These are phyloP conservation scores for Globisporangium lucens DNA, from an alignment of 352 stramenopile species.

Conservation along the genomic window DNA sequence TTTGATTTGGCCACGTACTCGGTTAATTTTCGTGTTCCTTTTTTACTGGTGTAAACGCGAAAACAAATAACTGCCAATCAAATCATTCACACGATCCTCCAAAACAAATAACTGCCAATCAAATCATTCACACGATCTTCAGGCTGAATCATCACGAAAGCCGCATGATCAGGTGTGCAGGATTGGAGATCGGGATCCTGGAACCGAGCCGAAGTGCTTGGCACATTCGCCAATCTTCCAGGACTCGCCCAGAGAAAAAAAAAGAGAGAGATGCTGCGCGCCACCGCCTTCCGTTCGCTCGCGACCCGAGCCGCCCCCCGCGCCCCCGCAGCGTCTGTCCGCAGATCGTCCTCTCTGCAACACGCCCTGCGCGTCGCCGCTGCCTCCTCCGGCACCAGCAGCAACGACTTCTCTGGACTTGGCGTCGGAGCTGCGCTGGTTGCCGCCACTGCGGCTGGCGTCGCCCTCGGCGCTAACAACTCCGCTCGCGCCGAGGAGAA, in stretches of 20 bases:
- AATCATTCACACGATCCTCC: neutral
- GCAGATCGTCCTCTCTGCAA: constrained; percentile 5
- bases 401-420: constrained; percentile 1
- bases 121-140: neutral
- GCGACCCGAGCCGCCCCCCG: neutral
- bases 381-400: neutral
- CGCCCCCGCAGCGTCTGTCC: neutral
- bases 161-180: too few relatives aligned
- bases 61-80: neutral
- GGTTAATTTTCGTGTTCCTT: constrained; percentile 3
- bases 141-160: too few relatives aligned
- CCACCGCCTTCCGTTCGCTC: constrained; percentile 15
- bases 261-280: constrained; percentile 12
- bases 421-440: constrained; percentile 11
- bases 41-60: neutral
- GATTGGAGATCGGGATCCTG: neutral
- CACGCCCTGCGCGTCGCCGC: neutral
- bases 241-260: neutral
- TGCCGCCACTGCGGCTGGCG: constrained; percentile 20
- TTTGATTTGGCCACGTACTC: neutral
- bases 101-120: neutral
- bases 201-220: neutral
- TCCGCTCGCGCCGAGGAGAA: constrained; percentile 19
- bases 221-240: constrained; percentile 2
- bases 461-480: constrained; percentile 9